Percentiles rank a stretch among this genome's conserved stretches.
These are phyloP conservation scores for Ophiostoma perfectum DNA, from an alignment of 2,329 filamentous ascomycete species.

Conservation along the genomic window DNA sequence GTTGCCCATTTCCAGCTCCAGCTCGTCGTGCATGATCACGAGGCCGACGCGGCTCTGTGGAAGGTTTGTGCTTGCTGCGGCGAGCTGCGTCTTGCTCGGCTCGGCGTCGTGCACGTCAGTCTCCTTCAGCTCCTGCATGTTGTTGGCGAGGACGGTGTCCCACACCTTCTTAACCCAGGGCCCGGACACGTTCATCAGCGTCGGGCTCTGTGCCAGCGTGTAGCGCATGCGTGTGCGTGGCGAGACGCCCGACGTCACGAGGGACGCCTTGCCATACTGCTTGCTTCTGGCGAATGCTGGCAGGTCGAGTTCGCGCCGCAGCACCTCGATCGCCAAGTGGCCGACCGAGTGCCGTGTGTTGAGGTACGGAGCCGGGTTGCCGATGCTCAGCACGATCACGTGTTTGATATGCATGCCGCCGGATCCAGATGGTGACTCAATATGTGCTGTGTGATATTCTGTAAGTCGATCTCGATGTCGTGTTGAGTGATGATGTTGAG, in stretches of 20 bases:
- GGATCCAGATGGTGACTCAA: not conserved
- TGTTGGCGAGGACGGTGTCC: not conserved
- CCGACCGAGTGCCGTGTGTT: conserved; percentile 83
- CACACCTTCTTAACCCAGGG: conserved; percentile 62
- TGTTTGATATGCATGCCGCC: conserved; percentile 29
- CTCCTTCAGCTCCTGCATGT: not conserved
- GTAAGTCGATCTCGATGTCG: not conserved
- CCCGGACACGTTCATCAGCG: conserved; percentile 81
- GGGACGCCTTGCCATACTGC: conserved; percentile 46
- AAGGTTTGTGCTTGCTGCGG: not conserved
- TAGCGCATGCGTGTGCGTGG: conserved; percentile 41
- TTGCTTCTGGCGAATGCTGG: conserved; percentile 44
- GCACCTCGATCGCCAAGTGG: conserved; percentile 64
- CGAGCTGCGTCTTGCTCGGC: not conserved
- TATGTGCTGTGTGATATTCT: not conserved
- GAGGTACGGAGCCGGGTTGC: conserved; percentile 72
- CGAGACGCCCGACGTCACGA: conserved; percentile 34
- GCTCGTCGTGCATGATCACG: conserved; percentile 82
- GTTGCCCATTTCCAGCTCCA: conserved; percentile 66
- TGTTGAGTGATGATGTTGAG: not conserved
- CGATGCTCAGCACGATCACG: conserved; percentile 79
- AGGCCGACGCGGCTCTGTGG: conserved; percentile 37
- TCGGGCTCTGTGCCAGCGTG: conserved; percentile 68
- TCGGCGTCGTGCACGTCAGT: conserved; percentile 37
- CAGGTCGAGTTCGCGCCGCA: conserved; percentile 49